Evolutionary conservation across 1,284 basidiomycete species (phyloP), one percentile per base, ranked within the genome.

Genomic region (Malassezia caprae): DNA sequence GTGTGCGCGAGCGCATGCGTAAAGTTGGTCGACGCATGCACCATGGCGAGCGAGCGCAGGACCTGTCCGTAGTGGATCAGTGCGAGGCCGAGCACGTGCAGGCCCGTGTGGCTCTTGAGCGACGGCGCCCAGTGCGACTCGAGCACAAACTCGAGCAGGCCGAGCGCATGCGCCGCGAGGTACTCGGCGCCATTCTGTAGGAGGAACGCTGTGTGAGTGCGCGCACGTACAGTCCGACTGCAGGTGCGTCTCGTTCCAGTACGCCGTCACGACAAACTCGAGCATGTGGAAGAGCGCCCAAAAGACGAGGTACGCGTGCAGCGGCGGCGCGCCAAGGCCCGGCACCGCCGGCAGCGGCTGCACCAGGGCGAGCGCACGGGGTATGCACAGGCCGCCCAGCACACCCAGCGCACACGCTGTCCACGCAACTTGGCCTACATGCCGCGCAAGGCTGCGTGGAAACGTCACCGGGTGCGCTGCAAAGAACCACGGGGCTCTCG

Each of bases 251-350:
- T 85, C 78, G 75, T 98, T 98, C 86, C 88, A 98, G 17, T 87
- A 87, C 1, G 91, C 90, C 4, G 94, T 96, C 7, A 93, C 89
- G 48, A 85, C 85, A 72, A 93, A 98, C 75, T 99, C 94, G 34
- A 82, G 83, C 82, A 90, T 86, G 71, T 99, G 94, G 73, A 98
- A 99, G 31, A 80, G 15, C 15, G 51, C 43, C 68, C 64, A 72
- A 4, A 50, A 44, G 1, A 54, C 19, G 11, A 73, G 65, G 54
- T 72, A 73, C 37, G 64, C 26, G 24, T 56, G 39, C 8, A 73
- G 51, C 39, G 62, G 61, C n/a, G 35, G 23, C 35, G 46, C 46
- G 31, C 13, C 39, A 19, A 23, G 31, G 24, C 21, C 13, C 10
- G n/a, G 10, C 26, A 12, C 4, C 1, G n/a, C n/a, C 13, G 32